Evolutionary conservation across 148 eudicot genomes (phyloP).

Genomic region (Heliamphora exappendiculata): DNA sequence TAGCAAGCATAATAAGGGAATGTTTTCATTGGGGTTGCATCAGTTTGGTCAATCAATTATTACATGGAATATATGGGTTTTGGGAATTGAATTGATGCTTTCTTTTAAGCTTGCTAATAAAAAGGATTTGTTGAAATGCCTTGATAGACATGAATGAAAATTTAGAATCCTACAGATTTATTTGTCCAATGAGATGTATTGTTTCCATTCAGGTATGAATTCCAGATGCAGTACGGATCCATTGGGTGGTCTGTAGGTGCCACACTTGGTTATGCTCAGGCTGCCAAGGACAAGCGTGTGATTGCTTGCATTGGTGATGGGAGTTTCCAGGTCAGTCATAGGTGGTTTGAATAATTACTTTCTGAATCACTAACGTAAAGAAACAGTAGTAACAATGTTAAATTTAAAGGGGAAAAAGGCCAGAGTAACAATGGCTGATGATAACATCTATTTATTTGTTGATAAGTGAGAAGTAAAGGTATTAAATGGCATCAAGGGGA

Average conservation of each 20-base stretch:
- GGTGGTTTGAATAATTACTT: background rate
- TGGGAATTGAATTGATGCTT: background rate
- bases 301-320: slow-evolving; percentile 82
- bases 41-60: background rate
- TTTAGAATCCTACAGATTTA: background rate
- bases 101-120: background rate
- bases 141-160: background rate
- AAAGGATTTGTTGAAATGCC: background rate
- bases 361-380: background rate
- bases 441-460: too few species aligned
- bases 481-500: too few species aligned
- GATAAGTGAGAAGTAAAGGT: too few species aligned
- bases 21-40: background rate
- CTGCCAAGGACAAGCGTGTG: slow-evolving; percentile 62
- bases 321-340: slow-evolving; percentile 61
- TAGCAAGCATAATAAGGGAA: background rate
- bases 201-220: slow-evolving; percentile 46
- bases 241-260: slow-evolving; percentile 88
- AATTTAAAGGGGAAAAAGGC: background rate
- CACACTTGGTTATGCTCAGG: slow-evolving; percentile 80
- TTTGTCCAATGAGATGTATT: background rate
- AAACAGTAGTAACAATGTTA: background rate
- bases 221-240: slow-evolving; percentile 85
- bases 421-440: background rate
- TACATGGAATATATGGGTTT: background rate